Evolutionary conservation across 2,329 filamentous ascomycete genomes (phyloP), one percentile per base, ranked within the genome.

Genomic region (Trichophyton schoenleinii): DNA sequence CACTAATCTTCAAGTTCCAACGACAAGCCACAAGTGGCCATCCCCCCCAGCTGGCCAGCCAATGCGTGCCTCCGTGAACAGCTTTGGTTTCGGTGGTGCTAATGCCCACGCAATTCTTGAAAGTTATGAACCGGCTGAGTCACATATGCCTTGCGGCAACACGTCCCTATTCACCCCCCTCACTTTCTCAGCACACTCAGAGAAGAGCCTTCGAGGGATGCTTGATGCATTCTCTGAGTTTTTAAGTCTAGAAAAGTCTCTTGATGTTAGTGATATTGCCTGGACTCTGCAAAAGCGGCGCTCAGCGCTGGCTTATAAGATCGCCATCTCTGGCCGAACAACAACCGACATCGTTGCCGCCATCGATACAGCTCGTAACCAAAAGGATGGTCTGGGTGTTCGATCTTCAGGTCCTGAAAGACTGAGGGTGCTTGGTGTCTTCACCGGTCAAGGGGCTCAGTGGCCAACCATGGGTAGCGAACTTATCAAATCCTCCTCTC

Each of bases 61-160:
- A 2, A 64, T 68, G 34, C 64, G 71, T 48, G 65, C 69, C 7
- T 71, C 69, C 42, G 64, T 74, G 20, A 74, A 72, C 59, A 68
- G 64, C 0, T 73, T 73, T 59, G 72, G 72, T 1, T 70, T 71
- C 55, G 68, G 67, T 25, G 68, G 69, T 13, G 65, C 64, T 62
- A 73, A 69, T 62, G 69, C 60, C 55, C 68, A 64, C 66, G 66
- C 48, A 55, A 66, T 66, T 67, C 59, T 68, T 48, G 71, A 68
- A 28, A 61, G 63, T 44, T 48, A 48, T 48, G 44, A 48, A 11
- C 44, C 20, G 7, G 4, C 13, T 22, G 44, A 22, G 20, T 7
- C 4, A 7, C 20, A 48, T 3, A 63, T 59, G n/a, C 3, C 7
- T 25, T 25, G 44, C 25, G 15, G 18, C 5, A 18, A 57, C 15